Percentiles rank a stretch among this genome's conserved stretches.
Evolutionary conservation across 805 yeast genomes (phyloP).

Genomic region (Candida golubevii): DNA sequence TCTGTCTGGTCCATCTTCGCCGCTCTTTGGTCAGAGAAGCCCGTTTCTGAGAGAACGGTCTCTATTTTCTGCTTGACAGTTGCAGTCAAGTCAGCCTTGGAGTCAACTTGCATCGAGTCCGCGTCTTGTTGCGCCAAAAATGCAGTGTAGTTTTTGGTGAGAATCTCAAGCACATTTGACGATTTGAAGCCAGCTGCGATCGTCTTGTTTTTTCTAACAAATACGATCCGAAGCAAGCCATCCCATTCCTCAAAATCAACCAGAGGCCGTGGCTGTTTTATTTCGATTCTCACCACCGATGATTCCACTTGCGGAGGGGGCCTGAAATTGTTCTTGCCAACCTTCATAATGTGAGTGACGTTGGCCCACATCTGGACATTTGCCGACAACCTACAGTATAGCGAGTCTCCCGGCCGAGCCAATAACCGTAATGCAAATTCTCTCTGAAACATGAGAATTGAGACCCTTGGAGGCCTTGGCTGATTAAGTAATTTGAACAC

Average conservation of each 20-base stretch:
- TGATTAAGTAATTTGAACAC: slow-evolving; percentile 88
- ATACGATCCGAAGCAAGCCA: slow-evolving; percentile 85
- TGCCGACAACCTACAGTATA: slow-evolving; percentile 90
- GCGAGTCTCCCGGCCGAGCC: slow-evolving; percentile 94
- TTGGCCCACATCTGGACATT: slow-evolving; percentile 99
- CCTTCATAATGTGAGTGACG: slow-evolving; percentile 97
- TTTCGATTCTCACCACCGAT: slow-evolving; percentile 89
- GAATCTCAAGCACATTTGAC: slow-evolving; percentile 67
- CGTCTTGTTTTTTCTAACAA: slow-evolving; percentile 91
- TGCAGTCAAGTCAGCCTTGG: slow-evolving; percentile 37
- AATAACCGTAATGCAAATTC: slow-evolving; percentile 91
- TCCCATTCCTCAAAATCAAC: slow-evolving; percentile 97
- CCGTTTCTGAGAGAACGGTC: slow-evolving; percentile 74
- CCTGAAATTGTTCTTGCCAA: slow-evolving; percentile 91
- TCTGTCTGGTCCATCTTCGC: slow-evolving; percentile 95
- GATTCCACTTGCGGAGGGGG: slow-evolving; percentile 99
- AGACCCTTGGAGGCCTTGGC: slow-evolving; percentile 91
- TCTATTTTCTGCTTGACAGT: slow-evolving; percentile 67
- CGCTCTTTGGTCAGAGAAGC: slow-evolving; percentile 78
- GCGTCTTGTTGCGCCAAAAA: slow-evolving; percentile 54
- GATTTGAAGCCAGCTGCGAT: slow-evolving; percentile 90
- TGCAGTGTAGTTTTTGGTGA: slow-evolving; percentile 85
- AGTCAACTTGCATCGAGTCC: slow-evolving; percentile 37
- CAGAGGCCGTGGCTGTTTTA: slow-evolving; percentile 90
- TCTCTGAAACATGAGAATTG: slow-evolving; percentile 95